Evolutionary conservation across 2,329 filamentous ascomycete genomes (phyloP).

Genomic region (Fusarium zealandicum): DNA sequence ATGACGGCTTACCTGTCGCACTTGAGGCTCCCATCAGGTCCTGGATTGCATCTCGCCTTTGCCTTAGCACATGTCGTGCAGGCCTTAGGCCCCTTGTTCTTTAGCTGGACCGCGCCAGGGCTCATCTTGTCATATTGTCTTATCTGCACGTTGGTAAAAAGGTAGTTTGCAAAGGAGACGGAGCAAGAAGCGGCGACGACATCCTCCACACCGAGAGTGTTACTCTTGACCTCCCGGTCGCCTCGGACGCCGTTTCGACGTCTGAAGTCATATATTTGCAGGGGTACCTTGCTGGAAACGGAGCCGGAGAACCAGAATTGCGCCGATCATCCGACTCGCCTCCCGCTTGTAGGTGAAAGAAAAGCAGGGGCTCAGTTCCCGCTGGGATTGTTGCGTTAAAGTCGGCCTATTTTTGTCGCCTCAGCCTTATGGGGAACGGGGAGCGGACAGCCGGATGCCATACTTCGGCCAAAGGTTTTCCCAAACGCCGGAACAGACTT

Average conservation of each 20-base stretch:
- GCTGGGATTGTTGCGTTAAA: too few relatives aligned
- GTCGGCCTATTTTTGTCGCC: too few relatives aligned
- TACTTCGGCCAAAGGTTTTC: neutral
- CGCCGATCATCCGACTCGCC: slow-evolving; percentile 41
- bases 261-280: slow-evolving; percentile 22
- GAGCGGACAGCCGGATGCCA: neutral
- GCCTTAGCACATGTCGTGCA: slow-evolving; percentile 60
- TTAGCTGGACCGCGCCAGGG: slow-evolving; percentile 29
- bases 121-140: slow-evolving; percentile 35
- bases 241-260: slow-evolving; percentile 28
- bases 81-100: slow-evolving; percentile 56
- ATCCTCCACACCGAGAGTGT: slow-evolving; percentile 23
- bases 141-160: slow-evolving; percentile 12
- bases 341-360: neutral
- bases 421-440: too few relatives aligned
- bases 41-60: slow-evolving; percentile 58
- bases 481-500: neutral
- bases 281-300: slow-evolving; percentile 29
- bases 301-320: slow-evolving; percentile 40
- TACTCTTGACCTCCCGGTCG: slow-evolving; percentile 19
- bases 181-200: slow-evolving; percentile 23
- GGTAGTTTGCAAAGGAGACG: slow-evolving; percentile 35
- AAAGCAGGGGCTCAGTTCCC: too few relatives aligned
- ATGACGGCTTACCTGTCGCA: slow-evolving; percentile 55
- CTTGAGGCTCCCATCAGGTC: slow-evolving; percentile 49